Evolutionary conservation across 441 rosid genomes (phyloP).

Genomic region (Populus hybrid): DNA sequence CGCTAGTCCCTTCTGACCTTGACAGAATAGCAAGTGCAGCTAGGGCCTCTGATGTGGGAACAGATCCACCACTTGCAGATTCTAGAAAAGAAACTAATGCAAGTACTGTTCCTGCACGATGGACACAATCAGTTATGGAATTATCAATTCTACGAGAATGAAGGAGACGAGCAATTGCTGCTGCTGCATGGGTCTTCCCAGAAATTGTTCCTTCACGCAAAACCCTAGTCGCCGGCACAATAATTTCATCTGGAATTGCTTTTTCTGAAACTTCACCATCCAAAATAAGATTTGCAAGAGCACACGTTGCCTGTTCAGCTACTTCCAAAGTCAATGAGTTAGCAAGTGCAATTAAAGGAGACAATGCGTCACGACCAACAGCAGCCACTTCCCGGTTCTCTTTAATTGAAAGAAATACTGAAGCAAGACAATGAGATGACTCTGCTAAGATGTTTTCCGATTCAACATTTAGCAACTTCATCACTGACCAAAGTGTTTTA

Average conservation of each 20-base stretch:
- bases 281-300: slow-evolving; percentile 95
- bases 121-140: slow-evolving; percentile 79
- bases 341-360: slow-evolving; percentile 69
- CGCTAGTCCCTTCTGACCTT: slow-evolving; percentile 56
- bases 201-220: slow-evolving; percentile 88
- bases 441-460: slow-evolving; percentile 78
- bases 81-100: slow-evolving; percentile 93
- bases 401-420: slow-evolving; percentile 87
- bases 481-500: slow-evolving; percentile 65
- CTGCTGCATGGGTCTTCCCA: slow-evolving; percentile 97
- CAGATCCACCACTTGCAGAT: slow-evolving; percentile 66
- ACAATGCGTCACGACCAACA: slow-evolving; percentile 78
- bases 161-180: slow-evolving; percentile 92
- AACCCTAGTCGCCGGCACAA: slow-evolving; percentile 89
- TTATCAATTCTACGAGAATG: slow-evolving; percentile 66
- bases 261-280: slow-evolving; percentile 81
- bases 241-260: slow-evolving; percentile 75
- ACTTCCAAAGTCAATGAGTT: slow-evolving; percentile 80
- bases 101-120: slow-evolving; percentile 91
- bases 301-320: slow-evolving; percentile 95
- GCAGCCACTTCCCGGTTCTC: slow-evolving; percentile 94
- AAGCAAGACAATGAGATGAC: slow-evolving; percentile 80
- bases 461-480: slow-evolving; percentile 80
- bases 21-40: slow-evolving; percentile 94
- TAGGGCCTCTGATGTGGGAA: slow-evolving; percentile 80